These are phyloP conservation scores for Kodamaea jinghongensis DNA, from an alignment of 805 yeast species.

Conservation along the genomic window DNA sequence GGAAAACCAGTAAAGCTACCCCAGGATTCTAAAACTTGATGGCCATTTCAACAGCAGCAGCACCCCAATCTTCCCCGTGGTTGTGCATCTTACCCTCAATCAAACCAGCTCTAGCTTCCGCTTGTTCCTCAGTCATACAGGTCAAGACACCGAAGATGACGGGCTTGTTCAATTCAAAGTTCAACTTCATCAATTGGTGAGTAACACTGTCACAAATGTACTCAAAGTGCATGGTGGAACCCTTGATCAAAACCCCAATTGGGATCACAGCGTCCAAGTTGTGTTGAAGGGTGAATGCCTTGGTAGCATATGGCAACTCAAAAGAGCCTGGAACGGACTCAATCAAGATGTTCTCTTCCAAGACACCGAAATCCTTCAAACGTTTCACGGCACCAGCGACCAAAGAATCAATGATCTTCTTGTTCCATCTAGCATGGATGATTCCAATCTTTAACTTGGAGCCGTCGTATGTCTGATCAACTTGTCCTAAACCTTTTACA, in stretches of 20 bases:
- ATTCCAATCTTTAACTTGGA: slow-evolving; percentile 72
- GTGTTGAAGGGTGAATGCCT: slow-evolving; percentile 47
- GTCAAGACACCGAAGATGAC: slow-evolving; percentile 93
- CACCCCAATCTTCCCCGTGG: slow-evolving; percentile 99
- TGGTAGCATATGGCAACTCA: slow-evolving; percentile 85
- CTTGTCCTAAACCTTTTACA: slow-evolving; percentile 73
- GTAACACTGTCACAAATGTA: slow-evolving; percentile 91
- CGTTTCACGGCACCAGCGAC: slow-evolving; percentile 72
- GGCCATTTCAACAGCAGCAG: slow-evolving; percentile 95
- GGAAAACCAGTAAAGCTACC: too few species aligned
- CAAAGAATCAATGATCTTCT: slow-evolving; percentile 68
- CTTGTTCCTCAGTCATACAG: slow-evolving; percentile 92
- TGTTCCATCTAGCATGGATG: slow-evolving; percentile 96
- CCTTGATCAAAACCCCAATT: slow-evolving; percentile 92
- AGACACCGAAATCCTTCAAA: slow-evolving; percentile 64
- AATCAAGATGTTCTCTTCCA: slow-evolving; percentile 69
- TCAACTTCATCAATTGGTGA: slow-evolving; percentile 78
- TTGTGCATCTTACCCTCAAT: slow-evolving; percentile 75
- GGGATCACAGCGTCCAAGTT: slow-evolving; percentile 83
- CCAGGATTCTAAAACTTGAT: slow-evolving; percentile 33
- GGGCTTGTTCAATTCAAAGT: slow-evolving; percentile 67
- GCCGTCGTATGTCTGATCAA: slow-evolving; percentile 70
- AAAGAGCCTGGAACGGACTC: slow-evolving; percentile 94
- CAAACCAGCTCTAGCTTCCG: slow-evolving; percentile 87
- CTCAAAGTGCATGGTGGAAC: slow-evolving; percentile 97